Evolutionary conservation across 1,284 basidiomycete species (phyloP), one percentile per base, ranked within the genome.

Genomic region (Stygiomarasmius scandens): DNA sequence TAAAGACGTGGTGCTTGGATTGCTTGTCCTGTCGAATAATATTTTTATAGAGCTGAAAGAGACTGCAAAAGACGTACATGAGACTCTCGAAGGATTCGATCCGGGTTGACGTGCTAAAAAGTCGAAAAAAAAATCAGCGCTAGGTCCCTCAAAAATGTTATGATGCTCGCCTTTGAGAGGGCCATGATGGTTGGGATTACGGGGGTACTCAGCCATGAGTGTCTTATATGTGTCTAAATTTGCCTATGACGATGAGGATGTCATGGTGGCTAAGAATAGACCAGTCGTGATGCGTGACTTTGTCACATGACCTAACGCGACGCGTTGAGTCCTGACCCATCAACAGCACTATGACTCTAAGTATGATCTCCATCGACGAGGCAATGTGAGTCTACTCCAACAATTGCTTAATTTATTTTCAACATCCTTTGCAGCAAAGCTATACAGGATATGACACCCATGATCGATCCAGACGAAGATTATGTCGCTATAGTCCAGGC

Each of bases 401-500:
- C 23, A 23, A n/a, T 43, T 29, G 46, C 25, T 11, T 19, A 14
- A 47, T 52, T 32, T 11, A 11, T 58, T 41, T 54, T 12, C 12
- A 51, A 47, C 58, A 4, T 49, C 32, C 19, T 47, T 45, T n/a
- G n/a, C 52, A 90, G 88, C 53, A 84, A 86, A 63, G 80, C 86
- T 16, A 83, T 91, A 45, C 77, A 77, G 61, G 85, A 84, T 58
- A 87, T 90, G 81, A 72, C 80, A 32, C 78, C 80, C 2, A 83
- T 90, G 58, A 86, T 91, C 51, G 85, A 89, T 64, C 86, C 88
- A 1, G 86, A 87, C 41, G 87, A 89, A 55, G 89, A 91, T 69
- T 90, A 84, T 66, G 73, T 88, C 57, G 86, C 85, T 9, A 88
- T 91, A 51, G 83, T 84, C 23, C 81, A 79, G 10, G 84, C 88